Evolutionary conservation across 768 basidiomycete species (phyloP), one percentile per base, ranked within the genome.

Genomic region (Wakefieldia striispora): DNA sequence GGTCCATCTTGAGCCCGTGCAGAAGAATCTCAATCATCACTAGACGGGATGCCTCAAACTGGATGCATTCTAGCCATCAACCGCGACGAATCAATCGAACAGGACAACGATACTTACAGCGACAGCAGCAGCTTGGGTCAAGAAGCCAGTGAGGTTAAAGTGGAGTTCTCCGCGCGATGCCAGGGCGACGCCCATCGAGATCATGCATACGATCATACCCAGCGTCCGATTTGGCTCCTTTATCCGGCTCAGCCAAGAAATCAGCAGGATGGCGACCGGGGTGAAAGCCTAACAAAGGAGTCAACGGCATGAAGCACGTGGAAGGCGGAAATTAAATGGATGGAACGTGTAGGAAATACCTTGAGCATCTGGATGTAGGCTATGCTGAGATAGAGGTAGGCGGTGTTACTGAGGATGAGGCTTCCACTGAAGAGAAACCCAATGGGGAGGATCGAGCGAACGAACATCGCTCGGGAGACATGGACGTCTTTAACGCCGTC

Each of bases 341-440:
- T n/a, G n/a, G 13, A 31, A 37, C 10, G 16, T 29, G 44, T 13
- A 23, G 11, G 4, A 57, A 74, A 29, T 34, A 86, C 88, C 81
- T 93, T 93, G 66, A 95, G 83, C 91, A 97, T 92, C 70, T 98
- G 95, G 58, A 98, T 97, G 70, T 95, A 98, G 0, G 91, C 83
- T 11, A 95, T 91, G 57, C 84, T 87, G 56, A 98, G 82, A 60
- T 91, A 86, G 19, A 97, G 83, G 69, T 95, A 95, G 3, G 93
- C 93, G 2, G 88, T 89, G 70, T 98, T 98, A 72, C 84, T 88
- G 50, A 95, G 76, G 60, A 97, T 83, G 47, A 98, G 81, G 51
- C 88, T 92, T 21, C 86, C 95, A 31, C 88, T 91, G 79, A 98
- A 98, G 49, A 98, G 82, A 21, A 94, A 64, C 20, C 95, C 94